Evolutionary conservation across 495 filamentous ascomycete species (phyloP).

Genomic region (Halenospora varia): DNA sequence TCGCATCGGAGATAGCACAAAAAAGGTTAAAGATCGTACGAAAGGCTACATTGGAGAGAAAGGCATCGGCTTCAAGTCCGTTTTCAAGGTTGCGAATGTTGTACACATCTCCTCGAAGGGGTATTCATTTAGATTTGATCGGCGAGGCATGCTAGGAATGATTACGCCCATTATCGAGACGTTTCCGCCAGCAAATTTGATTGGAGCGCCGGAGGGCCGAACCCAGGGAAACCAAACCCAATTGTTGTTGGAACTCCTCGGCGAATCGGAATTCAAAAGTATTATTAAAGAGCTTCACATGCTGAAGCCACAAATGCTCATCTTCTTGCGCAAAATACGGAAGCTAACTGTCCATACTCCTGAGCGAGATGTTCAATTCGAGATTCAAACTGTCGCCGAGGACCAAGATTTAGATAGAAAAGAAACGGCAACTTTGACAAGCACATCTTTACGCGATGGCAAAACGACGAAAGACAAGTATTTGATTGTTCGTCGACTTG

Average conservation of each 20-base stretch:
- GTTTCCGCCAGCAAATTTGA: conserved; percentile 3
- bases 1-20: conserved; percentile 34
- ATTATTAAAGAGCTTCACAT: background rate
- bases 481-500: conserved; percentile 3
- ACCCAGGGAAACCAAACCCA: background rate
- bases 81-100: conserved; percentile 39
- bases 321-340: conserved; percentile 1
- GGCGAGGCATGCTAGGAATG: conserved; percentile 6
- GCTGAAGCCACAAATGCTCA: background rate
- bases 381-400: conserved; percentile 3
- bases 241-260: background rate
- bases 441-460: background rate
- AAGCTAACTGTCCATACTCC: background rate
- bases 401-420: conserved; percentile 5
- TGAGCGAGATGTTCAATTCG: background rate
- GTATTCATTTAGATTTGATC: conserved; percentile 31
- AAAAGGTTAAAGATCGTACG: conserved; percentile 13
- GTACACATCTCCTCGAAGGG: conserved; percentile 35
- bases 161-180: conserved; percentile 5
- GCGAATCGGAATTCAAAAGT: background rate
- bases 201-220: background rate
- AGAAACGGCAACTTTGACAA: conserved; percentile 10
- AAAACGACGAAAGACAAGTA: background rate
- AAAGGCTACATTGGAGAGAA: conserved; percentile 41
- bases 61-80: conserved; percentile 46